These are phyloP conservation scores for Gastrolobium villosum DNA, from an alignment of 306 rosid species.

Conservation along the genomic window DNA sequence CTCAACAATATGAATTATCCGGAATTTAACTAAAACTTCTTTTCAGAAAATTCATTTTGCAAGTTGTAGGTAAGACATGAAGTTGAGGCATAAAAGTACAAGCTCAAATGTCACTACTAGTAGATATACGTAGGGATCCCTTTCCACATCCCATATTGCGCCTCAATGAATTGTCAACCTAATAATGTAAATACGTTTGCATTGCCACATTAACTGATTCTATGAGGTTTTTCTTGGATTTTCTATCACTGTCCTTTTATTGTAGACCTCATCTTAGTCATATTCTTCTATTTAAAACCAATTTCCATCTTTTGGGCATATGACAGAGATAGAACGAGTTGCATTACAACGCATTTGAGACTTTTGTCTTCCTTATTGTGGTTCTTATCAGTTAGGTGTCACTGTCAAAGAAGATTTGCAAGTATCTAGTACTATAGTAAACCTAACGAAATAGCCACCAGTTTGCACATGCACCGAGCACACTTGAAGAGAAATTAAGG, in stretches of 20 bases:
- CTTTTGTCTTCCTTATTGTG: background rate
- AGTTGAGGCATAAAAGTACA: background rate
- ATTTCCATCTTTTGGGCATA: background rate
- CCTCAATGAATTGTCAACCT: background rate
- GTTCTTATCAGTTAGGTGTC: background rate
- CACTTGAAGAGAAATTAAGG: constrained; percentile 2
- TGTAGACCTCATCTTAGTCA: background rate
- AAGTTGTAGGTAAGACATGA: background rate
- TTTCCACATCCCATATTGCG: background rate
- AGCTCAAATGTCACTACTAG: background rate
- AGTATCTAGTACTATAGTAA: background rate
- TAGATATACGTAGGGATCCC: background rate
- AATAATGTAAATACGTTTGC: background rate
- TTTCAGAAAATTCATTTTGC: background rate
- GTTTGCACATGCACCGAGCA: background rate
- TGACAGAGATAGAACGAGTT: background rate
- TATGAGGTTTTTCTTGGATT: background rate
- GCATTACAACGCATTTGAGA: constrained; percentile 1
- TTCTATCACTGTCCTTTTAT: background rate
- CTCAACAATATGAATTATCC: too few relatives aligned
- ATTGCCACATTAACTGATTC: background rate
- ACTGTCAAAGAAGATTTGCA: constrained; percentile 26
- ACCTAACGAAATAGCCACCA: background rate
- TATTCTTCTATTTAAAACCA: constrained; percentile 10
- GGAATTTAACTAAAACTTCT: too few relatives aligned